Base-by-base conservation (phyloP, 148 eudicot species). In the Gaultheria prostrata region DNA sequence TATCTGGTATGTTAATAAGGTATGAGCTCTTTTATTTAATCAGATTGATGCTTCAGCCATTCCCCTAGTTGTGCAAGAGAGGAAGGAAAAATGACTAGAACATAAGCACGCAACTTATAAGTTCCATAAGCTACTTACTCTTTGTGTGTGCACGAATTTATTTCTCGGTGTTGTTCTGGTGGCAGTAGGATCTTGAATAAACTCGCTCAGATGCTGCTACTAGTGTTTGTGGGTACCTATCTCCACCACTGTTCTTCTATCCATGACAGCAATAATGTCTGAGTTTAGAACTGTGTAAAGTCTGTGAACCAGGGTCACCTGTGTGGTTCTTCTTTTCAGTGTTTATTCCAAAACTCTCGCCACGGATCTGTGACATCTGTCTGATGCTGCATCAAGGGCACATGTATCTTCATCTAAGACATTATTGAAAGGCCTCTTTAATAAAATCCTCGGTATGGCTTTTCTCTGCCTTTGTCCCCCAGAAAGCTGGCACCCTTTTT, bases 401-500 rank as follows among this genome's bases (percentile, higher is more conserved):
- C 92, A 88, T 86, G 89, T 88, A 77, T 90, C 91, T 79, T 90
- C 90, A 84, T 87, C 89, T 17, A 90, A 85, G 49, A 90, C 84
- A 88, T 84, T 53, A 90, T 87, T 65, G 85, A 86, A 24, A 24
- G 89, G 89, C 83, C 81, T 89, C 71, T 89, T 89, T 21, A 89
- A 76, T 63, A 87, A 84, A 45, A 86, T 87, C 81, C 91, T 89
- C 0, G 89, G 86, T 71, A 87, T 84, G 35, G 92, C 91, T 84
- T 86, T 89, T 84, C 89, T 80, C 81, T 89, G 91, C 83, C 87
- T 90, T 46, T 90, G 91, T 82, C 91, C 93, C 11, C 91, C 91
- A 8, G 93, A 89, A 83, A 90, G 90, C 82, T 90, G 89, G 77
- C 90, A 86, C 72, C 93, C 91, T 79, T 83, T 90, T 75, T 90